phyloP scores from a whole-genome alignment of 768 basidiomycete genomes.

The Exsudoporus frostii region DNA sequence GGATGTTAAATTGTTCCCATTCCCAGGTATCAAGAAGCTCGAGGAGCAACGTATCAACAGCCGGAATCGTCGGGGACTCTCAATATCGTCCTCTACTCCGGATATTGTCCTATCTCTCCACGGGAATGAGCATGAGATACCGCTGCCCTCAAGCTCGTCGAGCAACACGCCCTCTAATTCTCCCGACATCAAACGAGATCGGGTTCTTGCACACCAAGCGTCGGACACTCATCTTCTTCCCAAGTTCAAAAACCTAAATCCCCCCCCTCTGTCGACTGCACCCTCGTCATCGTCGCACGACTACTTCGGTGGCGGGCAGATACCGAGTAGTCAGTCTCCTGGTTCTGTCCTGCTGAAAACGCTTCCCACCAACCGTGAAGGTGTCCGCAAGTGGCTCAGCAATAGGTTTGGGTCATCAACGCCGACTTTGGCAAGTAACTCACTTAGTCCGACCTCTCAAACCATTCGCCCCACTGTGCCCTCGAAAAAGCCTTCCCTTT shows the following conservation, averaged over 20 bases:
- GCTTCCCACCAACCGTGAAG: slow-evolving; percentile 74
- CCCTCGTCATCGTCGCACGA: slow-evolving; percentile 52
- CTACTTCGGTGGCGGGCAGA: slow-evolving; percentile 39
- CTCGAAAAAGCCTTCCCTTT: slow-evolving; percentile 62
- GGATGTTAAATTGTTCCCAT: slow-evolving; percentile 79
- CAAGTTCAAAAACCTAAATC: slow-evolving; percentile 44
- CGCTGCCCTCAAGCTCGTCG: slow-evolving; percentile 46
- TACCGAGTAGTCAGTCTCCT: slow-evolving; percentile 32
- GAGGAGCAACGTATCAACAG: slow-evolving; percentile 63
- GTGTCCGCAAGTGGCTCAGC: slow-evolving; percentile 77
- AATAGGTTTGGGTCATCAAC: slow-evolving; percentile 50
- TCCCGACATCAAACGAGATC: slow-evolving; percentile 53
- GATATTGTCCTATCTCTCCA: slow-evolving; percentile 45
- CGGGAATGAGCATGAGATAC: slow-evolving; percentile 42
- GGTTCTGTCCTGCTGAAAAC: slow-evolving; percentile 35
- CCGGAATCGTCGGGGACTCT: slow-evolving; percentile 52
- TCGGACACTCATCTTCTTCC: slow-evolving; percentile 65
- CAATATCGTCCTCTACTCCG: slow-evolving; percentile 46
- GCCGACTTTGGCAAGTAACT: slow-evolving; percentile 37
- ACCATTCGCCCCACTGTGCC: slow-evolving; percentile 37
- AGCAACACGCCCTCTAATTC: slow-evolving; percentile 49
- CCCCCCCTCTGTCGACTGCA: slow-evolving; percentile 39
- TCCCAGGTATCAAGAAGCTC: slow-evolving; percentile 80
- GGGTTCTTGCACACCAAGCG: slow-evolving; percentile 62
- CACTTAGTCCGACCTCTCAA: slow-evolving; percentile 31